Evolutionary conservation across 352 stramenopile species (phyloP), one percentile per base, ranked within the genome.

Genomic region (Globisporangium takayamanum): DNA sequence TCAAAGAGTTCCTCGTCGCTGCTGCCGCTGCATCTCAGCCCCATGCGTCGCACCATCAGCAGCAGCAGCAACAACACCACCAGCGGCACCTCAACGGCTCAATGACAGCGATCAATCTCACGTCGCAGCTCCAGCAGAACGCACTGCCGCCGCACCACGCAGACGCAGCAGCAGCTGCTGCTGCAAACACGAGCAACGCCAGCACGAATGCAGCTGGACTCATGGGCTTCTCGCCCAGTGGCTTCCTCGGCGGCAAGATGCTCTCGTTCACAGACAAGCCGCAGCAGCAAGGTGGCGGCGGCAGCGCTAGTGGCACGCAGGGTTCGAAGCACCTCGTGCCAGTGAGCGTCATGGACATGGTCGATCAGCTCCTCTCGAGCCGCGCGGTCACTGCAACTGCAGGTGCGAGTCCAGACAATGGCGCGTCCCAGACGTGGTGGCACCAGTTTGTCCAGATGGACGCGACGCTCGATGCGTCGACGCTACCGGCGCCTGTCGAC

Each of bases 351-450:
- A 66, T 80, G 63, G 60, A 74, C 18, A 46, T 80, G 50, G 64
- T 83, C 5, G 69, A 83, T 56, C 66, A 78, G 53, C 44, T 83
- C 11, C 64, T 83, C 20, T 54, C 52, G 10, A 69, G 55, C 36
- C 61, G 66, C 4, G 45, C 62, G 4, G 20, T 52, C n/a, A 62
- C 45, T 10, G 46, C 47, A 5, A 55, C 7, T 18, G n/a, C 22
- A 3, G 12, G n/a, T 0, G 22, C 30, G 20, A 26, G 30, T 12
- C 22, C 22, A 7, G 46, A 12, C 5, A 28, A 6, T 2, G 28
- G 16, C 1, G 50, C 18, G 30, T n/a, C 50, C 16, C 30, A 26
- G 28, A 45, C 33, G 20, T 63, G 52, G 56, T 80, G 72, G 72
- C 55, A 67, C 45, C 25, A 67, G 57, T 78, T 80, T 28, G 57